A percentile compares a stretch with the other conserved stretches of the same genome.
phyloP scores from a whole-genome alignment of 345 rosid species.

The Geranium rotundifolium region DNA sequence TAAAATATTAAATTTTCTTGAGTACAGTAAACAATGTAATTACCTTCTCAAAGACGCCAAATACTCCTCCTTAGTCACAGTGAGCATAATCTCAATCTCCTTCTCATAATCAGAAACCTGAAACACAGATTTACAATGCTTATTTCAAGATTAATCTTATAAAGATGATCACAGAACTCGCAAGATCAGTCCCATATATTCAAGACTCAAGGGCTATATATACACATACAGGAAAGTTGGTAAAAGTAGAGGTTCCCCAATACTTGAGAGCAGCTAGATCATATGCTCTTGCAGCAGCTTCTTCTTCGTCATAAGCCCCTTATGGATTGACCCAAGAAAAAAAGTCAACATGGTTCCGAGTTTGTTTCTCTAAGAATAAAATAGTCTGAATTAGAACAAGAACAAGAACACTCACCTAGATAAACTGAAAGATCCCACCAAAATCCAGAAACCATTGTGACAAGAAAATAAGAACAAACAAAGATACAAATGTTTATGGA shows the following conservation, averaged over 20 bases:
- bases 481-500: no score
- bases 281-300: constrained; percentile 60
- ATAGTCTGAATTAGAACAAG: neutral
- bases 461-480: no score
- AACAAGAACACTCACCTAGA: constrained; percentile 28
- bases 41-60: constrained; percentile 54
- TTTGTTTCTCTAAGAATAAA: no score
- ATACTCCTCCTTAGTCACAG: constrained; percentile 50
- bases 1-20: no score
- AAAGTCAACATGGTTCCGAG: neutral
- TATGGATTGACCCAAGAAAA: constrained; percentile 1
- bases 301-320: constrained; percentile 63
- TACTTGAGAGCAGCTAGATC: constrained; percentile 59
- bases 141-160: no score
- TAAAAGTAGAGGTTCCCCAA: constrained; percentile 51
- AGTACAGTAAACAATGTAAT: neutral
- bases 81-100: constrained; percentile 47
- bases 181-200: neutral
- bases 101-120: constrained; percentile 43
- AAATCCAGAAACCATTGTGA: no score
- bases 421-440: constrained; percentile 13
- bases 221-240: constrained; percentile 38
- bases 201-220: no score
- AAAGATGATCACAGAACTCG: no score
- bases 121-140: neutral